Base-by-base conservation (phyloP, 441 rosid species). In the Raphanus hybrid region DNA sequence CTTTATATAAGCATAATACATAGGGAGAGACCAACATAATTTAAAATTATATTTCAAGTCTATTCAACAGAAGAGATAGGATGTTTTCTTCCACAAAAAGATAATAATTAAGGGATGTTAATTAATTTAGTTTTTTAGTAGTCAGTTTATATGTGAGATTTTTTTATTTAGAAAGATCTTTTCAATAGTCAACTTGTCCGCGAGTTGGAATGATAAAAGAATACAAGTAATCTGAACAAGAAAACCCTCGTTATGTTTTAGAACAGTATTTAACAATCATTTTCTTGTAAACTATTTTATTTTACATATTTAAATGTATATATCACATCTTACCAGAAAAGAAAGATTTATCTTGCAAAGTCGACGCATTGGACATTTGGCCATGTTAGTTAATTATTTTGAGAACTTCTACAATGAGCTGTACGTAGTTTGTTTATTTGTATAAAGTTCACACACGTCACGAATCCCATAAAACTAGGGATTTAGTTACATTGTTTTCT, bases 401-500 rank as follows among this genome's bases (percentile, higher is more conserved):
- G 55, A 26, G 57, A 43, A 26, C 70, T 73, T 73, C 57, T 37
- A 55, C 29, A 55, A 65, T 23, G 66, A 39, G 72, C 14, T 66
- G 72, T 7, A 54, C 2, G 23, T 41, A 29, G 43, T 26, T 74
- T 39, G 29, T 65, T 54, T 5, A 14, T 54, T 69, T 69, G 27
- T 54, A 54, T 18, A 15, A 32, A 20, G 32, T 57, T 57, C 62
- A 57, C 29, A 57, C 23, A 74, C 29, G 58, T 57, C 66, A 37
- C 41, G 71, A 74, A 39, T 67, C 78, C 72, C 72, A 74, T 43
- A 27, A 27, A 57, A 58, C 14, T 66, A 57, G 78, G 72, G 72
- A 74, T 74, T 26, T 73, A 5, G 76, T 50, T 59, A 16, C 8
- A 34, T 63, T 34, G 12, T 63, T 39, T 63, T 34, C 4, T 4